A percentile compares a stretch with the other conserved stretches of the same genome.
Evolutionary conservation across 768 basidiomycete genomes (phyloP).

Genomic region (Amanita thiersii): DNA sequence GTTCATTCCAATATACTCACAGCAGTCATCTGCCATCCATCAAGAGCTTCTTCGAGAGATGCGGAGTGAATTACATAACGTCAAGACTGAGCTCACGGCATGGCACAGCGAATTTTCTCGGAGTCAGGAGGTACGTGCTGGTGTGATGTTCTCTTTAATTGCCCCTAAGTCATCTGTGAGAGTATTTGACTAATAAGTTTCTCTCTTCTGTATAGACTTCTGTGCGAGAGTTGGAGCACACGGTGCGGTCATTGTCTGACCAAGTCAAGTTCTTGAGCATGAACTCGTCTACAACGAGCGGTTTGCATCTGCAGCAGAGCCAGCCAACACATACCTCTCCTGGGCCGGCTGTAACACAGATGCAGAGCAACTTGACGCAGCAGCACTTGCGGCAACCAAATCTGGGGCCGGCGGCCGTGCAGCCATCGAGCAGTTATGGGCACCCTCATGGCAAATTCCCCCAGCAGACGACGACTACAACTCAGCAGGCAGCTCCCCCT

Average conservation of each 20-base stretch:
- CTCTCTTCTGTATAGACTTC: slow-evolving; percentile 36
- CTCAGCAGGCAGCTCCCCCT: slow-evolving; percentile 24
- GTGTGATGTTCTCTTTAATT: neutral
- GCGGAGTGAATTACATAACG: slow-evolving; percentile 61
- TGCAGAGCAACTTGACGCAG: slow-evolving; percentile 26
- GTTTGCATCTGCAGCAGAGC: slow-evolving; percentile 32
- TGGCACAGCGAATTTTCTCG: slow-evolving; percentile 79
- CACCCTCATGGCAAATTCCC: slow-evolving; percentile 28
- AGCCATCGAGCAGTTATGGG: slow-evolving; percentile 28
- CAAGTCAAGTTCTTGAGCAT: slow-evolving; percentile 75
- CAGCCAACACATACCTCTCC: slow-evolving; percentile 33
- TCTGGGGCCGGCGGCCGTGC: slow-evolving; percentile 25
- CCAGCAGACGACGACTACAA: slow-evolving; percentile 27
- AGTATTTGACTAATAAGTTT: slow-evolving; percentile 1
- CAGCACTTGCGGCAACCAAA: slow-evolving; percentile 36
- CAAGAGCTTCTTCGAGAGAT: slow-evolving; percentile 75
- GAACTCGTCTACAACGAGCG: slow-evolving; percentile 32
- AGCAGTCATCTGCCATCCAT: slow-evolving; percentile 68
- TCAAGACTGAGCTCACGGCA: slow-evolving; percentile 72
- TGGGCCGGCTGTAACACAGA: slow-evolving; percentile 28
- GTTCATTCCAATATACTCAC: slow-evolving; percentile 68
- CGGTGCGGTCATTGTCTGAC: slow-evolving; percentile 65
- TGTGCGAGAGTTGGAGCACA: slow-evolving; percentile 76
- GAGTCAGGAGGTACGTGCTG: slow-evolving; percentile 60
- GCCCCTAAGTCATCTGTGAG: slow-evolving; percentile 5